Percentiles rank a stretch among this genome's conserved stretches.
These are phyloP conservation scores for Thinopyrum elongatum DNA, from an alignment of 176 grass and related monocot species.

Conservation along the genomic window DNA sequence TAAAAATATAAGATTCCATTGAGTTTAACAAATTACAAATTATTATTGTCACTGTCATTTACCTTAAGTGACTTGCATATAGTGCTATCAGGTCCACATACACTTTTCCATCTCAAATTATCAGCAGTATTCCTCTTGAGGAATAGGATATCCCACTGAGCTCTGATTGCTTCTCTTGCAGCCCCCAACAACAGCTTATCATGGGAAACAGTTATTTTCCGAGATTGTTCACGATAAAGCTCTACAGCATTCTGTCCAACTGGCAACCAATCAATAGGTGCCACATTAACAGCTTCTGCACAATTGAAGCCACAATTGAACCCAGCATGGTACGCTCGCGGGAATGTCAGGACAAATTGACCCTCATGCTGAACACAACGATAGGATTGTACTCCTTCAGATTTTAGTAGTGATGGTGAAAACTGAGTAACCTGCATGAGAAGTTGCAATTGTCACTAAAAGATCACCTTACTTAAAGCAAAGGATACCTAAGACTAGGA, in stretches of 20 bases:
- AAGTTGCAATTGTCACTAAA: conserved; percentile 26
- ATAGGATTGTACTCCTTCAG: conserved; percentile 81
- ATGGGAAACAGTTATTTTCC: conserved; percentile 83
- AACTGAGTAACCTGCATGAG: conserved; percentile 78
- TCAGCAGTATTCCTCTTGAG: conserved; percentile 54
- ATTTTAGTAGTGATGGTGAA: conserved; percentile 85
- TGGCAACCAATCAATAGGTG: conserved; percentile 95
- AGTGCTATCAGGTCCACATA: conserved; percentile 63
- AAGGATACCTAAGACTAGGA: background rate
- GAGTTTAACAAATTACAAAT: conserved; percentile 6
- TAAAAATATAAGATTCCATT: conserved; percentile 31
- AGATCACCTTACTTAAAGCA: background rate
- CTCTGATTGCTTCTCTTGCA: conserved; percentile 83
- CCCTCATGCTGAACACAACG: conserved; percentile 79
- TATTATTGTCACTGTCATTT: conserved; percentile 5
- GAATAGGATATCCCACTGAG: conserved; percentile 80
- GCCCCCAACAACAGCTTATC: conserved; percentile 88
- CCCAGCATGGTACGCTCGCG: conserved; percentile 86
- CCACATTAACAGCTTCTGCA: conserved; percentile 97
- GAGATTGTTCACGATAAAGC: conserved; percentile 70
- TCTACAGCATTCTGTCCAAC: conserved; percentile 92
- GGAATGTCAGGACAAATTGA: conserved; percentile 94
- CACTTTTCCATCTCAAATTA: conserved; percentile 73
- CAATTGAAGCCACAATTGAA: conserved; percentile 98
- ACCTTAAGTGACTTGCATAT: conserved; percentile 84